Conservation (phyloP, 78 protist species). For the Planoprotostelium fungivorum region DNA sequence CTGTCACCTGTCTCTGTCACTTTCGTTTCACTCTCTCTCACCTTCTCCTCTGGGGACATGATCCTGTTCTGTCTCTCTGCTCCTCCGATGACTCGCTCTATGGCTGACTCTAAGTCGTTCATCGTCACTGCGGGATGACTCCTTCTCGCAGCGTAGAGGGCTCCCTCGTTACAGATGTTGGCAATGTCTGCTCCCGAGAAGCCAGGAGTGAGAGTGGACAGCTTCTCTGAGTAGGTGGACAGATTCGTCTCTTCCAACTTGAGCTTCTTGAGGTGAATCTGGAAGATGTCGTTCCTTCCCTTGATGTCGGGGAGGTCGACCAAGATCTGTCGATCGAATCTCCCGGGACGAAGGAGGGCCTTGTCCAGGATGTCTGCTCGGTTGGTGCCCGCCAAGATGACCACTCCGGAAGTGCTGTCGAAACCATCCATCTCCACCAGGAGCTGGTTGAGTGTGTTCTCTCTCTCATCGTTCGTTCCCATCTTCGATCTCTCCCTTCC, state of each 20-base stretch:
- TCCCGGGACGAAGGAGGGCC: conserved; percentile 98
- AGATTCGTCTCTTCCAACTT: conserved; percentile 13
- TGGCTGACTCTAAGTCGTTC: conserved; percentile 87
- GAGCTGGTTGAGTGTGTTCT: conserved; percentile 96
- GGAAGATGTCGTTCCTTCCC: conserved; percentile 84
- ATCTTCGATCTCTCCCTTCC: conserved; percentile 64
- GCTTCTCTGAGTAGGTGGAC: conserved; percentile 17
- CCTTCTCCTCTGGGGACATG: conserved; percentile 56
- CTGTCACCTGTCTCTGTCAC: conserved; percentile 11
- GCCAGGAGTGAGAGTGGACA: conserved; percentile 83
- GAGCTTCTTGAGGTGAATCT: conserved; percentile 82
- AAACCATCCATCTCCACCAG: conserved; percentile 99
- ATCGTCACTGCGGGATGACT: conserved; percentile 30
- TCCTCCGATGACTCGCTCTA: conserved; percentile 93
- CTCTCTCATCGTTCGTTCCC: conserved; percentile 90
- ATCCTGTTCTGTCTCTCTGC: conserved; percentile 73
- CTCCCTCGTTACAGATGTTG: conserved; percentile 76
- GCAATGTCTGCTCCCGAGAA: conserved; percentile 90
- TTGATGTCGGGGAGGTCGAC: conserved; percentile 91
- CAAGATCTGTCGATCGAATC: conserved; percentile 90
- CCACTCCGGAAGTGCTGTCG: conserved; percentile 60
- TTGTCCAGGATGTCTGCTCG: conserved; percentile 84
- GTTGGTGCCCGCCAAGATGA: conserved; percentile 94
- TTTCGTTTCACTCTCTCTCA: background rate
- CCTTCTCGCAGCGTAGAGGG: conserved; percentile 79